These are phyloP conservation scores for Phylloporus sp. DNA, from an alignment of 768 basidiomycete genomes.

Conservation along the genomic window DNA sequence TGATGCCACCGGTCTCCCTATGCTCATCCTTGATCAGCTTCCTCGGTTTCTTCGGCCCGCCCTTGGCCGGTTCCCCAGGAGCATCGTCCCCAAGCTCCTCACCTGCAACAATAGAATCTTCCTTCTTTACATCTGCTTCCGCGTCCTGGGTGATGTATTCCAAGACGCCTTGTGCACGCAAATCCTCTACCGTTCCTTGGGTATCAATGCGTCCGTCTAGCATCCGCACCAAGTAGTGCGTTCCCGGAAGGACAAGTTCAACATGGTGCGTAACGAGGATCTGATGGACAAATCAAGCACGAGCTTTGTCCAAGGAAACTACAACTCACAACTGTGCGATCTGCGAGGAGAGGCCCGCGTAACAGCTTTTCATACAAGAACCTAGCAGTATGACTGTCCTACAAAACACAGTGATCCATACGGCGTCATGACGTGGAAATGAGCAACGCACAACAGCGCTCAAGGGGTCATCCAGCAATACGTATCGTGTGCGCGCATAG, in stretches of 20 bases:
- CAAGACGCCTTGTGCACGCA: conserved; percentile 57
- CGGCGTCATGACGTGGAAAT: background rate
- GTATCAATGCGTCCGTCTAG: conserved; percentile 78
- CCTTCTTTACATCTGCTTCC: conserved; percentile 46
- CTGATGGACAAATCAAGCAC: conserved; percentile 26
- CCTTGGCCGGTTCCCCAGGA: background rate
- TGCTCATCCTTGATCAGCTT: conserved; percentile 82
- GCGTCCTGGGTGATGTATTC: conserved; percentile 56
- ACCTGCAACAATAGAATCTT: conserved; percentile 28
- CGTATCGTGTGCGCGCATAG: conserved; percentile 65
- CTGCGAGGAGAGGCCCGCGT: conserved; percentile 57
- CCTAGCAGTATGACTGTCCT: conserved; percentile 70
- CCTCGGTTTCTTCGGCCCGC: conserved; percentile 52
- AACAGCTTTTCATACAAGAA: conserved; percentile 62
- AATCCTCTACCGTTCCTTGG: conserved; percentile 64
- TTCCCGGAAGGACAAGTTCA: conserved; percentile 72
- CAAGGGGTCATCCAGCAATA: conserved; percentile 77
- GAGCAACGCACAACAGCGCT: conserved; percentile 66
- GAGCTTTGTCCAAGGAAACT: background rate
- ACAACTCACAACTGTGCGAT: conserved; percentile 62
- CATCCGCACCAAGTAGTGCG: conserved; percentile 72
- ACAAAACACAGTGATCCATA: background rate
- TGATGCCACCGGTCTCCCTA: conserved; percentile 75
- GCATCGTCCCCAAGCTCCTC: conserved; percentile 12
- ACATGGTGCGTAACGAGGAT: conserved; percentile 81